Percentiles rank a stretch among this genome's conserved stretches.
phyloP scores from a whole-genome alignment of 176 grass and related monocot genomes.

The Metroxylon sagu region DNA sequence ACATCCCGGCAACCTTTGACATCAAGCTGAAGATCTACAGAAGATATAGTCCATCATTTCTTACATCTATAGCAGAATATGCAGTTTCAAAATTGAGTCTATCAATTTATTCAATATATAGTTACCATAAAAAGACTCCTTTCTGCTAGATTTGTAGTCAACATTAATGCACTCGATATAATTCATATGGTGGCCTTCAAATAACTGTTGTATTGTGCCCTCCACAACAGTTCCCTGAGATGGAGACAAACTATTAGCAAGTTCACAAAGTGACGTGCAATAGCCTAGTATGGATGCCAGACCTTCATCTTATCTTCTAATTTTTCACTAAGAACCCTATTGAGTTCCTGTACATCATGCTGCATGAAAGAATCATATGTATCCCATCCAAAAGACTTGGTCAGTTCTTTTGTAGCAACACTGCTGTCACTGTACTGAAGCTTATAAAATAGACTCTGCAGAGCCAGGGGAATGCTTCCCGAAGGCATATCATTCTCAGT shows the following conservation, averaged over 20 bases:
- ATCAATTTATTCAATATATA: not conserved
- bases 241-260: conserved; percentile 29
- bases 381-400: conserved; percentile 99
- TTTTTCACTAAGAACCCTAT: conserved; percentile 93
- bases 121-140: conserved; percentile 90
- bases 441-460: conserved; percentile 93
- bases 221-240: conserved; percentile 84
- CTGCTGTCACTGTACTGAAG: conserved; percentile 83
- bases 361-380: conserved; percentile 99
- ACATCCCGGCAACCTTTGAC: conserved; percentile 83
- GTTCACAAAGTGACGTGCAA: conserved; percentile 1
- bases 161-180: conserved; percentile 95
- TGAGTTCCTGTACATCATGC: conserved; percentile 91
- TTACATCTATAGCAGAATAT: no score
- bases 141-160: conserved; percentile 78
- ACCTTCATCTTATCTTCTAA: conserved; percentile 98
- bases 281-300: conserved; percentile 13
- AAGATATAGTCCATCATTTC: conserved; percentile 3
- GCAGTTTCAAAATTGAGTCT: no score
- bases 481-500: conserved; percentile 92
- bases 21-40: conserved; percentile 86
- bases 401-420: conserved; percentile 90
- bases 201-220: conserved; percentile 80
- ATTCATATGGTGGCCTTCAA: conserved; percentile 95
- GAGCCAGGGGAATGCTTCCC: conserved; percentile 83